Evolutionary conservation across 2,329 filamentous ascomycete genomes (phyloP).

Genomic region (Neofusicoccum laricinum): DNA sequence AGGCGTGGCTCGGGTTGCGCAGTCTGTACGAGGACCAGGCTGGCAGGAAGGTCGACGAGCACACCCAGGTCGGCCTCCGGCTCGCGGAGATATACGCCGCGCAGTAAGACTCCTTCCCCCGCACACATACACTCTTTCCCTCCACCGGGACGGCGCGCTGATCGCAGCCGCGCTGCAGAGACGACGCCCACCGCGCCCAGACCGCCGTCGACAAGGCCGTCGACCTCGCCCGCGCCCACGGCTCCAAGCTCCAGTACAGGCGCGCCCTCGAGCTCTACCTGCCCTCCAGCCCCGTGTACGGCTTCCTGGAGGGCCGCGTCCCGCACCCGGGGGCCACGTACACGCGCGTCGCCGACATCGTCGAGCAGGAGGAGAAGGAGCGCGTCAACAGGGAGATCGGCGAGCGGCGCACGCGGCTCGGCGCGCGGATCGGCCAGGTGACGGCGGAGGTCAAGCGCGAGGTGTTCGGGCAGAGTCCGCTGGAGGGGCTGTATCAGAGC

Average conservation of each 20-base stretch:
- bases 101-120: slow-evolving; percentile 54
- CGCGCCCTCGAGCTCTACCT: slow-evolving; percentile 68
- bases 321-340: slow-evolving; percentile 79
- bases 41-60: slow-evolving; percentile 65
- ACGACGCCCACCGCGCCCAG: slow-evolving; percentile 59
- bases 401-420: slow-evolving; percentile 81
- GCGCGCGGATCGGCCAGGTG: slow-evolving; percentile 78
- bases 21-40: slow-evolving; percentile 80
- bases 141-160: too few relatives aligned
- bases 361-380: slow-evolving; percentile 83
- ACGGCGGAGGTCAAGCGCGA: slow-evolving; percentile 85
- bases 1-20: slow-evolving; percentile 87
- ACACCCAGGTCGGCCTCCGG: slow-evolving; percentile 68
- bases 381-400: slow-evolving; percentile 87
- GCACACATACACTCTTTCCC: too few relatives aligned
- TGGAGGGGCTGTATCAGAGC: slow-evolving; percentile 78
- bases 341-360: slow-evolving; percentile 75
- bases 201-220: slow-evolving; percentile 75
- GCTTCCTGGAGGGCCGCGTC: slow-evolving; percentile 77
- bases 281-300: slow-evolving; percentile 77
- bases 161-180: too few relatives aligned
- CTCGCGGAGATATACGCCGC: slow-evolving; percentile 73
- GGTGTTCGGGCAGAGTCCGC: slow-evolving; percentile 68
- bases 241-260: slow-evolving; percentile 70
- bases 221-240: slow-evolving; percentile 68